Conservation (phyloP, 768 basidiomycete genomes). For the Sporobolomyces pararoseus region DNA sequence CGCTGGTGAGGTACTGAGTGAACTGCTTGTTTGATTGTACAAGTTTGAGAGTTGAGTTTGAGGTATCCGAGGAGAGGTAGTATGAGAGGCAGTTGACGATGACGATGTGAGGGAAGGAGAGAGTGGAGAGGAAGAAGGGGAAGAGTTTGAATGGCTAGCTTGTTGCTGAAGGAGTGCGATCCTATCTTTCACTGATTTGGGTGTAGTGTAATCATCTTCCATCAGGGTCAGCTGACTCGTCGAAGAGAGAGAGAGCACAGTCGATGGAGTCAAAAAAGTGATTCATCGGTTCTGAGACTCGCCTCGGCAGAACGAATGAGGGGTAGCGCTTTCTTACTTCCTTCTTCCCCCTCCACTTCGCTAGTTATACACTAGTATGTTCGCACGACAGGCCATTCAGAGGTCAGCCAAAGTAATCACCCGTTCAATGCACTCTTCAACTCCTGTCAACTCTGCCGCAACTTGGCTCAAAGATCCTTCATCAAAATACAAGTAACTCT, state of each 20-base stretch:
- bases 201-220: not conserved
- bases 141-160: not conserved
- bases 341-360: not conserved
- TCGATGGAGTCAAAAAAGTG: not conserved
- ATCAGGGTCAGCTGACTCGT: not conserved
- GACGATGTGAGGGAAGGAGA: not conserved
- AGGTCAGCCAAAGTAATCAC: constrained; percentile 23
- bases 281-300: not conserved
- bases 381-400: constrained; percentile 27
- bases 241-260: not conserved
- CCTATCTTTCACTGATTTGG: constrained; percentile 8
- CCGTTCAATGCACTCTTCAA: constrained; percentile 19
- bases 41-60: not conserved
- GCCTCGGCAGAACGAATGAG: not conserved
- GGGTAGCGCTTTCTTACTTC: too few species aligned
- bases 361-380: not conserved
- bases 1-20: not conserved
- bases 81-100: not conserved
- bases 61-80: not conserved
- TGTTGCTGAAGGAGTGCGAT: constrained; percentile 24
- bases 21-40: not conserved
- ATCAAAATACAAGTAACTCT: constrained; percentile 29
- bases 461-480: constrained; percentile 39
- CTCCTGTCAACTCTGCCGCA: not conserved
- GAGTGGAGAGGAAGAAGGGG: not conserved